A percentile compares a stretch with the other conserved stretches of the same genome.
Evolutionary conservation across 2,329 filamentous ascomycete genomes (phyloP).

Genomic region (Bisporella sp.): DNA sequence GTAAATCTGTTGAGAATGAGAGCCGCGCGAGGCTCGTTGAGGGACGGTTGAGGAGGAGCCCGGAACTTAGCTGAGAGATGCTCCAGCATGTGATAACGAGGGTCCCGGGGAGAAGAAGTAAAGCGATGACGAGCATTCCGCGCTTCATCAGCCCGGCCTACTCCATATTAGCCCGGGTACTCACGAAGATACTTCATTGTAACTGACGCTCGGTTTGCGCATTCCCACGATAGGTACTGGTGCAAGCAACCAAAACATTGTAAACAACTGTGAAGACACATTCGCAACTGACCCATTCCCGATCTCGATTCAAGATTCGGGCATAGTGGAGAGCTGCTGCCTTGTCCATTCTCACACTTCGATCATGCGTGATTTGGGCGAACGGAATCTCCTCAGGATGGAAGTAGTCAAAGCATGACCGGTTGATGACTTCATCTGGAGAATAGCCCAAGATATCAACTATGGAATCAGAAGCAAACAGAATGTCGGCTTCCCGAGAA

Average conservation of each 20-base stretch:
- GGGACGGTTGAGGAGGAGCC: slow-evolving; percentile 47
- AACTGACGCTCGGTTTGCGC: slow-evolving; percentile 67
- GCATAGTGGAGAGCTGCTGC: slow-evolving; percentile 80
- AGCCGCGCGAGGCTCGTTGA: slow-evolving; percentile 74
- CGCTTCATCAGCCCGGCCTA: slow-evolving; percentile 70
- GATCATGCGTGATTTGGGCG: slow-evolving; percentile 64
- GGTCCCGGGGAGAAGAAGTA: slow-evolving; percentile 73
- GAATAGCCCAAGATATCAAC: slow-evolving; percentile 75
- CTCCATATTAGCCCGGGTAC: slow-evolving; percentile 3
- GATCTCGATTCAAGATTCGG: slow-evolving; percentile 59
- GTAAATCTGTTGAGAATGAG: slow-evolving; percentile 84
- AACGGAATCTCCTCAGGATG: slow-evolving; percentile 74
- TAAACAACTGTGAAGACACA: slow-evolving; percentile 87
- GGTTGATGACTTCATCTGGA: slow-evolving; percentile 67
- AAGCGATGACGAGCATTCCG: slow-evolving; percentile 74
- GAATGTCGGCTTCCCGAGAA: slow-evolving; percentile 66
- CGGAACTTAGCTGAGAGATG: slow-evolving; percentile 77
- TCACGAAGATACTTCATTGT: background rate
- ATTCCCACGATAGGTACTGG: slow-evolving; percentile 65
- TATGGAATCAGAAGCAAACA: slow-evolving; percentile 80
- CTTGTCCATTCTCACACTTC: slow-evolving; percentile 72
- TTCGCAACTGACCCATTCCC: slow-evolving; percentile 72
- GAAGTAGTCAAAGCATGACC: slow-evolving; percentile 80
- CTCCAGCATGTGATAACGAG: slow-evolving; percentile 83
- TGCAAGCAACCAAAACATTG: slow-evolving; percentile 80